Percentiles rank a stretch among this genome's conserved stretches.
phyloP scores from a whole-genome alignment of 2,329 filamentous ascomycete species.

The Dryadomyces quercivorus region DNA sequence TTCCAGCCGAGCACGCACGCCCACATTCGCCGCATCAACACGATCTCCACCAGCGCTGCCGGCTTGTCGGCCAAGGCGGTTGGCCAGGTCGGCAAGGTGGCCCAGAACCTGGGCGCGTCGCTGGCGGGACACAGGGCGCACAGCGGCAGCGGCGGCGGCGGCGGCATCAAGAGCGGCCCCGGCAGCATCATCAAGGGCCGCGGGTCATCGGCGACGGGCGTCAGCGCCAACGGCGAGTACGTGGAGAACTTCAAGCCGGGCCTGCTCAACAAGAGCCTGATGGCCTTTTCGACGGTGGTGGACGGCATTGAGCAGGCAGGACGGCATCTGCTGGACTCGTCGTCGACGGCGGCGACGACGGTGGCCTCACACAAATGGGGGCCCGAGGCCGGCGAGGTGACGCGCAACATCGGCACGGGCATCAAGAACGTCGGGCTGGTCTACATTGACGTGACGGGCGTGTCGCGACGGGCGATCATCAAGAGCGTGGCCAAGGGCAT shows the following conservation, averaged over 20 bases:
- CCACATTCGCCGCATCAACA: conserved; percentile 79
- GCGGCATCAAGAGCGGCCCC: not conserved
- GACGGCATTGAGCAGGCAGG: conserved; percentile 88
- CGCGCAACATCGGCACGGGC: conserved; percentile 64
- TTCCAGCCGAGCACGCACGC: conserved; percentile 79
- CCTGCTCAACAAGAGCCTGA: conserved; percentile 87
- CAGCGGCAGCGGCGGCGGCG: not conserved
- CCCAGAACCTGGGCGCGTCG: conserved; percentile 78
- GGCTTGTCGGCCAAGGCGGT: conserved; percentile 76
- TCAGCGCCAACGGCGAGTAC: conserved; percentile 57
- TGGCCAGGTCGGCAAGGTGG: conserved; percentile 67
- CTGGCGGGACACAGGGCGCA: conserved; percentile 31
- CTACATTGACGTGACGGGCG: conserved; percentile 92
- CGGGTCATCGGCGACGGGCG: conserved; percentile 36
- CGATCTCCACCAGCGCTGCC: conserved; percentile 69
- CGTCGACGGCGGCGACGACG: conserved; percentile 67
- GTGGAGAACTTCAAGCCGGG: conserved; percentile 69
- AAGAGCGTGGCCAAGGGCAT: conserved; percentile 96
- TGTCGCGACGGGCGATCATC: conserved; percentile 77
- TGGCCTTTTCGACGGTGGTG: conserved; percentile 88
- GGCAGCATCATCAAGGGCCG: conserved; percentile 28
- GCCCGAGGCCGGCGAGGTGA: conserved; percentile 67
- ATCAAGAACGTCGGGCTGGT: conserved; percentile 95
- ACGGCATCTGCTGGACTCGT: conserved; percentile 61
- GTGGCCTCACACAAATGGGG: conserved; percentile 89